Conservation (phyloP, 2,329 filamentous ascomycete genomes). For the Hypomyces perniciosus region DNA sequence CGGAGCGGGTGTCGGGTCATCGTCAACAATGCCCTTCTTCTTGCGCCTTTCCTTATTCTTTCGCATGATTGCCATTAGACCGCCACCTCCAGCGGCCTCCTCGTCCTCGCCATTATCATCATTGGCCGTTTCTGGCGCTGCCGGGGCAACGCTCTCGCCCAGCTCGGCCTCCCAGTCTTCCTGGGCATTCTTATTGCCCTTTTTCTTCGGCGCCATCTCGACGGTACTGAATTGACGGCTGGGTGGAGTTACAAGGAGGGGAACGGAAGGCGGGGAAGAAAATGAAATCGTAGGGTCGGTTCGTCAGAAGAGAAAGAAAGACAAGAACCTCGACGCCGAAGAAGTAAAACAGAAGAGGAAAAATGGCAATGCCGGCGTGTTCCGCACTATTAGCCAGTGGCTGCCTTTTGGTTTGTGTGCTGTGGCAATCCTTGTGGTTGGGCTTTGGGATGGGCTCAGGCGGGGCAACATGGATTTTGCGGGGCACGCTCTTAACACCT, state of each 20-base stretch:
- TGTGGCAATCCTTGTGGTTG: slow-evolving; percentile 2
- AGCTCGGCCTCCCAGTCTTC: slow-evolving; percentile 95
- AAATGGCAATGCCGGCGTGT: not conserved
- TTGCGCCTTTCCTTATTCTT: slow-evolving; percentile 83
- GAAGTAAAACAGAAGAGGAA: not conserved
- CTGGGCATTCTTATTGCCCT: slow-evolving; percentile 72
- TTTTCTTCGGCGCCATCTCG: slow-evolving; percentile 91
- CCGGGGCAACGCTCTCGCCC: slow-evolving; percentile 67
- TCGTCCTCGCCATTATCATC: slow-evolving; percentile 45
- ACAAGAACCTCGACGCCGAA: not conserved
- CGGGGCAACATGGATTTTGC: slow-evolving; percentile 14
- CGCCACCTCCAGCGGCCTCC: slow-evolving; percentile 55
- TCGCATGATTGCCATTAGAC: slow-evolving; percentile 71
- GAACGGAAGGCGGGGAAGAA: not conserved
- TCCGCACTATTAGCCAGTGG: not conserved
- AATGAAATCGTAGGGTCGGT: not conserved
- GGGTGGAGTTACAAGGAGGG: not conserved
- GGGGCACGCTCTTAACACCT: slow-evolving; percentile 13
- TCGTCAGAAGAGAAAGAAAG: not conserved
- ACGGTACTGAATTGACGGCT: not conserved
- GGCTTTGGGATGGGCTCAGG: slow-evolving; percentile 6
- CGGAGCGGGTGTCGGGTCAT: slow-evolving; percentile 46
- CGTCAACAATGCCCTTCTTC: slow-evolving; percentile 77
- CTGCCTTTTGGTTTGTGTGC: slow-evolving; percentile 11
- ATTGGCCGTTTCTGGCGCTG: slow-evolving; percentile 41